Percentiles rank a stretch among this genome's conserved stretches.
These are phyloP conservation scores for Suillus bovinus DNA, from an alignment of 768 basidiomycete species.

Conservation along the genomic window DNA sequence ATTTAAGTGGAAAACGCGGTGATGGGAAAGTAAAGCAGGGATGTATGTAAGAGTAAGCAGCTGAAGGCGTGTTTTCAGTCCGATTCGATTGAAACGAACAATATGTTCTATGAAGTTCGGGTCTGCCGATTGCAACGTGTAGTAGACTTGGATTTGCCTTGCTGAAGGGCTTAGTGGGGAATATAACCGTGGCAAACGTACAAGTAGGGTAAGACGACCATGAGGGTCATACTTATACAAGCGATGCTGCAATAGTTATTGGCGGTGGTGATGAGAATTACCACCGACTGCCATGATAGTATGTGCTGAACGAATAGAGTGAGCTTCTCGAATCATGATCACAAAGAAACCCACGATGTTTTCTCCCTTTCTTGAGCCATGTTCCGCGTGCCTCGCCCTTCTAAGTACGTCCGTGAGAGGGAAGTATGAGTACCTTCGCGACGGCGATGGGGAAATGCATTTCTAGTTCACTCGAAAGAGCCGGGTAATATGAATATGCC, in stretches of 20 bases:
- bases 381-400: constrained; percentile 19
- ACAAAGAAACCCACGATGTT: constrained; percentile 18
- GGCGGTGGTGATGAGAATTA: constrained; percentile 9
- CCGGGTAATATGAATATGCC: constrained; percentile 4
- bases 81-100: neutral
- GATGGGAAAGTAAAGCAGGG: neutral
- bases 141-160: neutral
- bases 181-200: constrained; percentile 2
- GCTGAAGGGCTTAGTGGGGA: neutral
- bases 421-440: constrained; percentile 7
- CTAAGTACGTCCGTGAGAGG: constrained; percentile 13
- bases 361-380: constrained; percentile 15
- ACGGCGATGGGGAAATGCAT: neutral
- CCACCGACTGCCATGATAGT: neutral
- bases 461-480: constrained; percentile 8
- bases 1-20: neutral
- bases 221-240: constrained; percentile 8
- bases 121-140: constrained; percentile 11
- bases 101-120: constrained; percentile 7
- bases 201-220: constrained; percentile 1
- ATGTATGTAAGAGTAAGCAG: neutral
- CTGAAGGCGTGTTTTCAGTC: neutral
- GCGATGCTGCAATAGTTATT: neutral
- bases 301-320: constrained; percentile 4
- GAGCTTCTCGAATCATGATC: constrained; percentile 9